phyloP scores from a whole-genome alignment of 768 basidiomycete species.

The Tulasnella sp. region DNA sequence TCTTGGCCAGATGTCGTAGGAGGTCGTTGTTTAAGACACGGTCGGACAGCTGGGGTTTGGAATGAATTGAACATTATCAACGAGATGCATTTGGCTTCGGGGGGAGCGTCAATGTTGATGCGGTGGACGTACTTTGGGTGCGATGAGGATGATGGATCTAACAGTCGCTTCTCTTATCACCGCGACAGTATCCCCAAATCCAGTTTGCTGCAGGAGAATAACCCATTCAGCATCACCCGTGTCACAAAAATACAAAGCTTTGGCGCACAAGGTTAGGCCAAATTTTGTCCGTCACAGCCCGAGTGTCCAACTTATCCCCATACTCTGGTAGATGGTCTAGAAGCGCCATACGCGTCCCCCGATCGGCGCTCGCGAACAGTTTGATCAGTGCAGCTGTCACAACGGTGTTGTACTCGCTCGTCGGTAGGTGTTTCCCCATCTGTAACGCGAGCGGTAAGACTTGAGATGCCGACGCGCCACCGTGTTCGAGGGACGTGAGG shows the following conservation, averaged over 20 bases:
- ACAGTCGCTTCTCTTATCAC: conserved; percentile 91
- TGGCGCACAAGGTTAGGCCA: conserved; percentile 74
- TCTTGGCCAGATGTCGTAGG: conserved; percentile 80
- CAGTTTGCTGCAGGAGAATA: conserved; percentile 60
- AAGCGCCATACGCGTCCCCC: conserved; percentile 88
- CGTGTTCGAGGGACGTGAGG: conserved; percentile 62
- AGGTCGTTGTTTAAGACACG: conserved; percentile 95
- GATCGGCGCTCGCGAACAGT: conserved; percentile 79
- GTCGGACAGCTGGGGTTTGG: conserved; percentile 82
- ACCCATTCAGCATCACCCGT: neutral
- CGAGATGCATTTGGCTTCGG: neutral
- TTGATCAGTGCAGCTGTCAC: conserved; percentile 73
- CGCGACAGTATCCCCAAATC: conserved; percentile 89
- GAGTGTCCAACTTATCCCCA: conserved; percentile 77
- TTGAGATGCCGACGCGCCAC: conserved; percentile 59
- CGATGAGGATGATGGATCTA: conserved; percentile 70
- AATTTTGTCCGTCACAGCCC: conserved; percentile 72
- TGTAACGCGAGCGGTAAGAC: conserved; percentile 79
- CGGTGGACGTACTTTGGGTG: conserved; percentile 54
- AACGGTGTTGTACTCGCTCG: conserved; percentile 51
- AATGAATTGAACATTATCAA: too few species aligned
- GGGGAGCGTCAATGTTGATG: neutral
- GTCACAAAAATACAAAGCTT: neutral
- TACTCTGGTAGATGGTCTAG: conserved; percentile 78
- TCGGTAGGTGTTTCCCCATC: conserved; percentile 58